Percentiles rank a stretch among this genome's conserved stretches.
Conservation (phyloP, 495 filamentous ascomycete genomes). For the Penicillium angulare region DNA sequence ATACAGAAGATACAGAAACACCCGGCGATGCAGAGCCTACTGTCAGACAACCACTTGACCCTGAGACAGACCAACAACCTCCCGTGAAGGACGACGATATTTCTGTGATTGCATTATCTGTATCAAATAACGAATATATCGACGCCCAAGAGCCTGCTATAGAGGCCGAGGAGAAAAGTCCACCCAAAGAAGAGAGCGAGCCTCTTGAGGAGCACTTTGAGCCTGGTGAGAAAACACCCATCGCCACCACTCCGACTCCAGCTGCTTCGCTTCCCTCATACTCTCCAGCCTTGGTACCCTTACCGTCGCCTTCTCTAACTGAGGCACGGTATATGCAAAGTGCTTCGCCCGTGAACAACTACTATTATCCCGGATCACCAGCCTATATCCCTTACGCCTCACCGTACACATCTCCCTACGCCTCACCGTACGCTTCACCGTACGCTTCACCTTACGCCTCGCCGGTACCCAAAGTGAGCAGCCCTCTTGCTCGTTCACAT, state of each 20-base stretch:
- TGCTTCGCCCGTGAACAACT: conserved; percentile 12
- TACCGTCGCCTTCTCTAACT: conserved; percentile 32
- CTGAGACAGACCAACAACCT: conserved; percentile 16
- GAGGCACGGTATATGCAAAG: conserved; percentile 29
- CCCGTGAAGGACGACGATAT: conserved; percentile 19
- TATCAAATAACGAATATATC: conserved; percentile 6
- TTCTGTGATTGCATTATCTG: conserved; percentile 11
- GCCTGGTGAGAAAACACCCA: conserved; percentile 1
- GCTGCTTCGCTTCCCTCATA: conserved; percentile 19
- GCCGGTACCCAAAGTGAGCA: conserved; percentile 39
- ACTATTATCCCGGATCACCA: conserved; percentile 9
- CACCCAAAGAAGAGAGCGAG: conserved; percentile 14
- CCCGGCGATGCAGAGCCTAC: conserved; percentile 19
- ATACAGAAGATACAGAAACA: conserved; percentile 3
- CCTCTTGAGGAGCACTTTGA: not conserved
- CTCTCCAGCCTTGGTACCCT: conserved; percentile 27
- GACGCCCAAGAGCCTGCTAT: not conserved
- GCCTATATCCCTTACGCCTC: not conserved
- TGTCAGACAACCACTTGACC: conserved; percentile 15
- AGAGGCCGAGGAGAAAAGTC: conserved; percentile 5
- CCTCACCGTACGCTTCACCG: conserved; percentile 14
- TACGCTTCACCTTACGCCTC: conserved; percentile 29
- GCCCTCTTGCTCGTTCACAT: conserved; percentile 39
- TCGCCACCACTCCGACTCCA: conserved; percentile 1
- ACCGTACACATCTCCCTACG: conserved; percentile 10